phyloP scores from a whole-genome alignment of 148 eudicot species.

The Camellia granthamiana region DNA sequence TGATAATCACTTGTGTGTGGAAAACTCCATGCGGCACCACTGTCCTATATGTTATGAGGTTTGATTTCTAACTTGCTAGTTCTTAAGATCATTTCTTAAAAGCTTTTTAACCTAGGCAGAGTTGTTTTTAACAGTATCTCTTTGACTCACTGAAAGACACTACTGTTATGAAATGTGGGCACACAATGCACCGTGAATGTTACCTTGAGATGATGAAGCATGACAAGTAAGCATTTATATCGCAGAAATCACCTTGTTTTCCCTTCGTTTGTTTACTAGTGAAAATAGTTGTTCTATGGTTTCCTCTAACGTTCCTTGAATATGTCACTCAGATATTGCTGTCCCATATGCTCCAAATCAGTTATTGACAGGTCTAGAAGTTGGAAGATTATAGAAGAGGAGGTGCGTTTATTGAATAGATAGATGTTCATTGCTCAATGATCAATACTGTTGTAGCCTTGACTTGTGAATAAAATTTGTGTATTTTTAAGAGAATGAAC shows the following conservation, averaged over 20 bases:
- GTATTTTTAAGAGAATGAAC: too few relatives aligned
- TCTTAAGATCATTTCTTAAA: constrained; percentile 7
- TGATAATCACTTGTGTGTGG: constrained; percentile 77
- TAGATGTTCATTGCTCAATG: too few relatives aligned
- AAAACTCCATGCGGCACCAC: constrained; percentile 92
- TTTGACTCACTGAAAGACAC: constrained; percentile 92
- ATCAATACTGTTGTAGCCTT: too few relatives aligned
- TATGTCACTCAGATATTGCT: constrained; percentile 55
- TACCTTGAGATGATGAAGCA: constrained; percentile 84
- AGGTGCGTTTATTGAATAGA: constrained; percentile 40
- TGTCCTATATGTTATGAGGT: constrained; percentile 99
- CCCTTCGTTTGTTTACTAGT: background rate
- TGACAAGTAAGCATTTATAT: constrained; percentile 63
- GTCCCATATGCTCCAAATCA: constrained; percentile 91
- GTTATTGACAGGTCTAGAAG: constrained; percentile 72
- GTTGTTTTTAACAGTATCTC: constrained; percentile 56
- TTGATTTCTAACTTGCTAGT: constrained; percentile 8
- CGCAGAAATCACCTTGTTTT: background rate
- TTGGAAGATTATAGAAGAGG: constrained; percentile 88
- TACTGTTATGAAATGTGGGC: constrained; percentile 92
- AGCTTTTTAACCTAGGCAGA: background rate
- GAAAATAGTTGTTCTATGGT: background rate
- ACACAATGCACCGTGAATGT: constrained; percentile 93
- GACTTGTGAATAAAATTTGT: too few relatives aligned
- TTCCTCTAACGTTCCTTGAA: background rate